Evolutionary conservation across 495 filamentous ascomycete species (phyloP).

Genomic region (Aspergillus incahuasiensis): DNA sequence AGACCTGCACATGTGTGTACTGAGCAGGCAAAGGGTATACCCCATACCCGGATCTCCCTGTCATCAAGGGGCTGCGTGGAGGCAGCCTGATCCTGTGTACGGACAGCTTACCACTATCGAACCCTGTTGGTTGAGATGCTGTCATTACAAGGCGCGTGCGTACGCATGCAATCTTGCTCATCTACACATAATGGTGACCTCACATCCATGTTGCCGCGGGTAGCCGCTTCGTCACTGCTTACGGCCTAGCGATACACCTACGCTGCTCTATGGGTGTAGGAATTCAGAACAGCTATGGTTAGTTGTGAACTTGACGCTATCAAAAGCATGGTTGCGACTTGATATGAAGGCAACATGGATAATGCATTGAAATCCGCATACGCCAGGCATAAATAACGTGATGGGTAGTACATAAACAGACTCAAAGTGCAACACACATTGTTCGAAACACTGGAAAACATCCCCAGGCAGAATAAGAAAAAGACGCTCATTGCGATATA

Average conservation of each 20-base stretch:
- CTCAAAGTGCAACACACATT: background rate
- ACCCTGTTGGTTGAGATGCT: background rate
- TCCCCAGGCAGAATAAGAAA: background rate
- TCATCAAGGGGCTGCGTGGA: background rate
- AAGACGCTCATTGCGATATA: background rate
- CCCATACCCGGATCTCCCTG: background rate
- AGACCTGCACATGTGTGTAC: background rate
- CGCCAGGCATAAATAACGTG: background rate
- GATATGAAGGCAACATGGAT: background rate
- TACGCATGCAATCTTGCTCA: background rate
- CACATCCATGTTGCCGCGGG: background rate
- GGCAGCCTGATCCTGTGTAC: background rate
- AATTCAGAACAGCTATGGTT: background rate
- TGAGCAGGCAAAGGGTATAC: background rate
- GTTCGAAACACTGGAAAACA: slow-evolving; percentile 1
- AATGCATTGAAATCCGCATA: slow-evolving; percentile 9
- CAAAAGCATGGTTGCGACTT: background rate
- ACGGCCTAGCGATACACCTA: background rate
- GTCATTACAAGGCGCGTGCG: background rate
- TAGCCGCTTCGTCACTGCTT: background rate
- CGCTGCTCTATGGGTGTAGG: background rate
- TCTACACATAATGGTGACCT: background rate
- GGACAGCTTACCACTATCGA: background rate
- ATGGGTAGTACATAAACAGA: background rate
- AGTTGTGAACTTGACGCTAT: background rate